Evolutionary conservation across 2,329 filamentous ascomycete species (phyloP), one percentile per base, ranked within the genome.

Genomic region (Cladosporium sp.): DNA sequence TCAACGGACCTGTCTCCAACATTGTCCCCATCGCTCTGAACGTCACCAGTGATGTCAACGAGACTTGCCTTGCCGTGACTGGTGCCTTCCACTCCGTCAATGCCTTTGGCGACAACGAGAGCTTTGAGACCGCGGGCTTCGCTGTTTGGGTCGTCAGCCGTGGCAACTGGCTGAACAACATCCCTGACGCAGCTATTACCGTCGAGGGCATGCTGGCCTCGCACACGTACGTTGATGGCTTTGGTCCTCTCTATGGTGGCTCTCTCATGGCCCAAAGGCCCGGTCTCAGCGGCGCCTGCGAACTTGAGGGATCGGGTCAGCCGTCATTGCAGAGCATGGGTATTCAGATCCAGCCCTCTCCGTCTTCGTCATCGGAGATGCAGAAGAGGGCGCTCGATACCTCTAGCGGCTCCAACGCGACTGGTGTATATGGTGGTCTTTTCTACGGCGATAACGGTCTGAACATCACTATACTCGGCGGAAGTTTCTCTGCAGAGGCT

Each of bases 91-190:
- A 80, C 13, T 75, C 83, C 50, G 82, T 95, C 56, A 78, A 85
- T 28, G 80, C 78, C 0, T 92, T 89, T 61, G 82, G 74, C 34
- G 75, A 76, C 58, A 84, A 84, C 59, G 68, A 77, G 6, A 79
- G 82, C 9, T 77, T 84, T 28, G 63, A 78, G 8, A 86, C 84
- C 0, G 71, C 82, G 46, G 90, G 91, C 2, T 89, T 98, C 63
- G 92, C 89, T 11, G 77, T 97, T 35, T 98, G 93, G 93, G 85
- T 97, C 7, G 88, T 88, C 3, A 95, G 90, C 3, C 77, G 80
- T 56, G 79, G 77, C 54, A 93, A 93, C 66, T 98, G 93, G 93
- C 76, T 98, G 13, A 83, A 89, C 65, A 93, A 95, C 60, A 72
- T 96, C 14, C 62, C 70, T 9, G 74, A 81, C 6, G 72, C 80